Percentiles rank a stretch among this genome's conserved stretches.
Conservation (phyloP, 1,139 yeast species). For the Scheffersomyces cryptocercus region DNA sequence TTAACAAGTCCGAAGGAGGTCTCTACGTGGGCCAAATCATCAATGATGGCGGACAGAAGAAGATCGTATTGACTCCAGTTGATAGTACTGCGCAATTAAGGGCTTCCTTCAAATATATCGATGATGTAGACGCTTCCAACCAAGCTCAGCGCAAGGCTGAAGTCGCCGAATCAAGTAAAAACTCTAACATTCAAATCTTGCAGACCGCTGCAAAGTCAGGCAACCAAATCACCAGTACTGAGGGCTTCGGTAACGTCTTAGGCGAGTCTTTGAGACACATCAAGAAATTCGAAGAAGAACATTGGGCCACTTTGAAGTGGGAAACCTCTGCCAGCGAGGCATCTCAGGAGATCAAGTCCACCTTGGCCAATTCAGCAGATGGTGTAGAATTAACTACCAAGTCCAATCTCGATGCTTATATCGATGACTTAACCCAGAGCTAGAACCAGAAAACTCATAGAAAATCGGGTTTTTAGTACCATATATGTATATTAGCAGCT, state of each 20-base stretch:
- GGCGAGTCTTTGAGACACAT: slow-evolving; percentile 81
- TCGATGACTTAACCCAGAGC: slow-evolving; percentile 8
- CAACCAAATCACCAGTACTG: slow-evolving; percentile 69
- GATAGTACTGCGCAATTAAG: slow-evolving; percentile 74
- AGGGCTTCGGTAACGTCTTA: slow-evolving; percentile 64
- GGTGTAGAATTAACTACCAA: slow-evolving; percentile 24
- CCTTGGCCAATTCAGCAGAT: slow-evolving; percentile 23
- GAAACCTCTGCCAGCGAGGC: slow-evolving; percentile 36
- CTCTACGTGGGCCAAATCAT: slow-evolving; percentile 38
- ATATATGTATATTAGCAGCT: too few relatives aligned
- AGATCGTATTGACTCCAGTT: slow-evolving; percentile 66
- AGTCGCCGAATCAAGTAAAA: slow-evolving; percentile 32
- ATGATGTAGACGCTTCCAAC: slow-evolving; percentile 40
- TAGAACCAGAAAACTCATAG: too few relatives aligned
- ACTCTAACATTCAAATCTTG: slow-evolving; percentile 44
- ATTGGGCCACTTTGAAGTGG: slow-evolving; percentile 54
- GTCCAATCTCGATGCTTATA: slow-evolving; percentile 33
- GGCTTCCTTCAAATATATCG: slow-evolving; percentile 79
- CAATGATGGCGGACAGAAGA: slow-evolving; percentile 24
- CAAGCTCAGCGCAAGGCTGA: slow-evolving; percentile 28
- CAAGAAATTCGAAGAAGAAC: slow-evolving; percentile 76
- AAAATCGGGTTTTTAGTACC: too few relatives aligned
- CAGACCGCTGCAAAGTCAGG: slow-evolving; percentile 46
- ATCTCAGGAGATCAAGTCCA: slow-evolving; percentile 30
- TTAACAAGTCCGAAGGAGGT: slow-evolving; percentile 56